Conservation (phyloP, 306 rosid genomes). For the Abrus pulchellus region DNA sequence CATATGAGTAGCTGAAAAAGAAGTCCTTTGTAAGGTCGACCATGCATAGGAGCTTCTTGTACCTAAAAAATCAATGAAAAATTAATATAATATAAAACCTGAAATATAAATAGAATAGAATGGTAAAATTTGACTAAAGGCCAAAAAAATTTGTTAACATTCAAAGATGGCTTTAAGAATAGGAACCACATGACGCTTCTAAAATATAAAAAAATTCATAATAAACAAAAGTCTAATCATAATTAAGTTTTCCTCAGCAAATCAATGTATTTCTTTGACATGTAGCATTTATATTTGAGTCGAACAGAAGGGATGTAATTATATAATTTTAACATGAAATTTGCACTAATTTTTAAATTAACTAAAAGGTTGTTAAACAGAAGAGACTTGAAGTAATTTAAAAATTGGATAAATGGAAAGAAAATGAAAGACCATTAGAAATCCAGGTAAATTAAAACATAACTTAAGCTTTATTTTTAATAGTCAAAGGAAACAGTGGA, state of each 20-base stretch:
- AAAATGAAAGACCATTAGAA: constrained; percentile 32
- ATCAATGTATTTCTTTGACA: constrained; percentile 4
- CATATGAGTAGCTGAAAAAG: constrained; percentile 98
- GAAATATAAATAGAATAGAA: constrained; percentile 21
- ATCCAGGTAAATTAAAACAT: constrained; percentile 39
- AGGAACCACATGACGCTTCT: background rate
- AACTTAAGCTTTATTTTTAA: constrained; percentile 33
- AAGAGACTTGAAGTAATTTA: constrained; percentile 31
- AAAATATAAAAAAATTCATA: constrained; percentile 20
- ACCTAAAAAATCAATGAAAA: constrained; percentile 63
- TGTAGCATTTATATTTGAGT: constrained; percentile 12
- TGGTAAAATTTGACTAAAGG: constrained; percentile 5
- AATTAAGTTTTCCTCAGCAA: constrained; percentile 22
- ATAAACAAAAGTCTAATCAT: constrained; percentile 13
- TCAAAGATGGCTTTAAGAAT: constrained; percentile 17
- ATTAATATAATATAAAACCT: constrained; percentile 13
- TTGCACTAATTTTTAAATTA: constrained; percentile 1
- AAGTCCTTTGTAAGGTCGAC: constrained; percentile 98
- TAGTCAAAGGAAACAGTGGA: constrained; percentile 7
- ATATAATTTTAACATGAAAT: constrained; percentile 14
- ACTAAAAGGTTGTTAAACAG: constrained; percentile 18
- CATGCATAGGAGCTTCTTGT: constrained; percentile 97
- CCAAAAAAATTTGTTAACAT: constrained; percentile 27
- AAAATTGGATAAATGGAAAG: constrained; percentile 5
- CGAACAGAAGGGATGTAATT: constrained; percentile 28